A percentile compares a stretch with the other conserved stretches of the same genome.
Conservation (phyloP, 805 yeast species). For the Tetrapisispora taiwanensis region DNA sequence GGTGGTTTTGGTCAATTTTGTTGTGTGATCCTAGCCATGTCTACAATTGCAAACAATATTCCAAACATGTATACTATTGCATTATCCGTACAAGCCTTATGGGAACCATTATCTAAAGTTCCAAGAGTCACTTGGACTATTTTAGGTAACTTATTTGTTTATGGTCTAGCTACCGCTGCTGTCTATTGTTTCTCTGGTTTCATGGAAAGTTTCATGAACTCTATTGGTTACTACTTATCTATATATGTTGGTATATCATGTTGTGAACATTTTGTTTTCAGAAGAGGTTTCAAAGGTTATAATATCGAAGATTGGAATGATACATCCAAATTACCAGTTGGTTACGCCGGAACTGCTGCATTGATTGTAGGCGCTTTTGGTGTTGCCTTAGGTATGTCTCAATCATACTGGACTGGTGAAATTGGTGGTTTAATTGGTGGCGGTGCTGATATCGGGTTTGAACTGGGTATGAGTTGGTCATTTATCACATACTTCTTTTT, state of each 20-base stretch:
- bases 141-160: slow-evolving; percentile 58
- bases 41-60: slow-evolving; percentile 82
- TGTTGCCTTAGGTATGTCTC: slow-evolving; percentile 80
- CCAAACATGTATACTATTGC: slow-evolving; percentile 91
- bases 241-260: slow-evolving; percentile 65
- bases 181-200: slow-evolving; percentile 61
- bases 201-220: slow-evolving; percentile 78
- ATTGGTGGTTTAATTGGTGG: slow-evolving; percentile 50
- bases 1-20: slow-evolving; percentile 86
- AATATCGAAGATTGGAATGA: slow-evolving; percentile 52
- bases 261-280: slow-evolving; percentile 74
- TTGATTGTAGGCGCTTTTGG: slow-evolving; percentile 80
- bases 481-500: slow-evolving; percentile 45
- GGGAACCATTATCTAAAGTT: slow-evolving; percentile 59
- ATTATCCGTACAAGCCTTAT: slow-evolving; percentile 72
- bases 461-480: slow-evolving; percentile 57
- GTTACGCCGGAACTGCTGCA: slow-evolving; percentile 67
- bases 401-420: slow-evolving; percentile 72
- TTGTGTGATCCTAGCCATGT: slow-evolving; percentile 70
- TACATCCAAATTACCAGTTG: slow-evolving; percentile 52
- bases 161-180: slow-evolving; percentile 84
- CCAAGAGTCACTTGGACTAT: slow-evolving; percentile 81
- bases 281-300: slow-evolving; percentile 51
- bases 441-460: slow-evolving; percentile 85
- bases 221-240: slow-evolving; percentile 85